Base-by-base conservation (phyloP, 2,329 filamentous ascomycete species). In the Phaeosphaeria sp. region DNA sequence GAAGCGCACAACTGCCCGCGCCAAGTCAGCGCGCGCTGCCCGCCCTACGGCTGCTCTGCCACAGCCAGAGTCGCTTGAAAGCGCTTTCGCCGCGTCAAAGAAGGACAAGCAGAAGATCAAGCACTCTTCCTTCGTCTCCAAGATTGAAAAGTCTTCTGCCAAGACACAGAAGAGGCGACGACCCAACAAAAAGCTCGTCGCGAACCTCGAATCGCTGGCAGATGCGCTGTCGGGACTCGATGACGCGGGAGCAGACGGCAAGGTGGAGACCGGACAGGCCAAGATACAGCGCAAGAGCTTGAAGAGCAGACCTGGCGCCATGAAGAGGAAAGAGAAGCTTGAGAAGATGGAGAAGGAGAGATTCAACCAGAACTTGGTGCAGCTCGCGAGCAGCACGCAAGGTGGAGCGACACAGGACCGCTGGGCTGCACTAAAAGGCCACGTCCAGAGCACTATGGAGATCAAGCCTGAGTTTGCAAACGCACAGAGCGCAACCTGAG, bases 361-460 rank as follows among this genome's bases (percentile, higher is more conserved):
- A 59, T 97, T 98, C 74, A 89, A 88, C 39, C 86, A 84, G 73
- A 97, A 92, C 74, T 83, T 98, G 84, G 93, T 91, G 18, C 86
- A 89, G 76, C 80, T 97, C 80, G 83, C 84, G n/a, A 62, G 59
- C 6, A 63, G 51, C 36, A 55, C 59, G 20, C 50, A 60, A 36
- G 55, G 60, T 20, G 52, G 62, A 30, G 71, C 64, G 36, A 63
- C 66, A 56, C 65, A 64, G 61, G 74, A 69, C 53, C 71, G 91
- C 54, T 97, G 92, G 90, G 90, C 90, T 27, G 92, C 92, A 17
- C 75, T 98, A 76, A 87, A 93, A 68, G 88, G 83, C 9, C 96
- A 94, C 73, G 96, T 97, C 51, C 89, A 91, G 1, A 85, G 89
- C 43, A 97, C 92, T 1, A 92, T 97, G 88, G 92, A 97, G 79